Evolutionary conservation across 768 basidiomycete genomes (phyloP).

Genomic region (Daedalea quercina): DNA sequence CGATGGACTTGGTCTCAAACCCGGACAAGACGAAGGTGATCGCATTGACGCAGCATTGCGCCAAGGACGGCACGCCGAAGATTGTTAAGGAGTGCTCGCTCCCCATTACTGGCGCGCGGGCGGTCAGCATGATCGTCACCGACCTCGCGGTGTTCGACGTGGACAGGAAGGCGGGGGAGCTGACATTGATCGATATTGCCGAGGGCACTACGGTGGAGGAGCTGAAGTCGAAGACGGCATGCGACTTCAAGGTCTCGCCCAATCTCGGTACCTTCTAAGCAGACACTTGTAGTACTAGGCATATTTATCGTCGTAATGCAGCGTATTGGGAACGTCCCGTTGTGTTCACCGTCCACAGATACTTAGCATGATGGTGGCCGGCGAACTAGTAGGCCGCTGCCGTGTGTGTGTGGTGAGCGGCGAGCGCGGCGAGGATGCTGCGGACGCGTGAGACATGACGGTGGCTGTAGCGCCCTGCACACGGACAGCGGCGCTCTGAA

Average conservation of each 20-base stretch:
- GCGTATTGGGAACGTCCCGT: too few species aligned
- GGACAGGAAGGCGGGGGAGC: slow-evolving; percentile 61
- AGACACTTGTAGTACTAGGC: not conserved
- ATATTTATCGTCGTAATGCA: not conserved
- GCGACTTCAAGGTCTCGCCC: slow-evolving; percentile 59
- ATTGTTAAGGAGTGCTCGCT: slow-evolving; percentile 74
- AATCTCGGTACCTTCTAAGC: slow-evolving; percentile 27
- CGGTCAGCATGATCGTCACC: slow-evolving; percentile 86
- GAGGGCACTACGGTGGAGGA: slow-evolving; percentile 79
- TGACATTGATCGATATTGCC: slow-evolving; percentile 75
- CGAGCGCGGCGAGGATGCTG: too few species aligned
- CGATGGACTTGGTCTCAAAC: slow-evolving; percentile 93
- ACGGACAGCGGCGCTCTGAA: not conserved
- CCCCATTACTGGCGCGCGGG: slow-evolving; percentile 80
- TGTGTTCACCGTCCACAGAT: too few species aligned
- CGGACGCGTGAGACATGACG: not conserved
- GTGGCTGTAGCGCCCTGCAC: not conserved
- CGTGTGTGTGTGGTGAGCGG: too few species aligned
- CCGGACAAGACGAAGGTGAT: slow-evolving; percentile 92
- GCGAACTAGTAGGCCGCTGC: too few species aligned
- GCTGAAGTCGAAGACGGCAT: slow-evolving; percentile 76
- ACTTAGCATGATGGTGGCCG: too few species aligned
- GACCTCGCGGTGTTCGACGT: slow-evolving; percentile 87
- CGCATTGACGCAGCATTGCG: slow-evolving; percentile 80
- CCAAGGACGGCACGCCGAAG: slow-evolving; percentile 85